Conservation (phyloP, 495 filamentous ascomycete genomes). For the Hypoxylon crocopeplum region DNA sequence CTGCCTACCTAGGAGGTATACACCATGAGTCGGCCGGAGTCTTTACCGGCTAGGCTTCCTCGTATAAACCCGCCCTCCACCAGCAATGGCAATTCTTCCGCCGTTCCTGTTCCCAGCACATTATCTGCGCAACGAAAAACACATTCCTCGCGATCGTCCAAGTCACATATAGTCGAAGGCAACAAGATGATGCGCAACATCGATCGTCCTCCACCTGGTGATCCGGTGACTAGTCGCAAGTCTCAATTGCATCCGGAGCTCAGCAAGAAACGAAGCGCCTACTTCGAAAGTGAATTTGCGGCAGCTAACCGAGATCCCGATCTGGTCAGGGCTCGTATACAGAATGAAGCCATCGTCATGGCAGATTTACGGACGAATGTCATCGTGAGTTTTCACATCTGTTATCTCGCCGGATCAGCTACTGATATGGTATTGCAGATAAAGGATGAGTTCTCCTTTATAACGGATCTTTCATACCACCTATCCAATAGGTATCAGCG, state of each 20-base stretch:
- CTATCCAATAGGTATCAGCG: conserved; percentile 77
- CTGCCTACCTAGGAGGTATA: not conserved
- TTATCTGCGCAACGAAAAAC: conserved; percentile 53
- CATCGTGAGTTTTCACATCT: conserved; percentile 19
- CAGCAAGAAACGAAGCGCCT: conserved; percentile 49
- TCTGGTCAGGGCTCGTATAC: conserved; percentile 62
- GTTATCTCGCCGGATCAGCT: not conserved
- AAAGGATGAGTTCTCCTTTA: conserved; percentile 70
- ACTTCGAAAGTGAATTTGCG: conserved; percentile 57
- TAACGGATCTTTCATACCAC: conserved; percentile 70
- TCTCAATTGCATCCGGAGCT: conserved; percentile 43
- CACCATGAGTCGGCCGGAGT: conserved; percentile 33
- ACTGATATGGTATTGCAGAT: conserved; percentile 52
- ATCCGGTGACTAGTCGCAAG: conserved; percentile 42
- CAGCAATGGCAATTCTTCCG: conserved; percentile 11
- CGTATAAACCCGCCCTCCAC: conserved; percentile 26
- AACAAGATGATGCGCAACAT: conserved; percentile 47
- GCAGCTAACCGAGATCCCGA: conserved; percentile 38
- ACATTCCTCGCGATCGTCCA: conserved; percentile 47
- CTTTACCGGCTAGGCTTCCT: conserved; percentile 23
- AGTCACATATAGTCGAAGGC: conserved; percentile 48
- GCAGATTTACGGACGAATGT: conserved; percentile 83
- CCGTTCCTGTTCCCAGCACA: conserved; percentile 5
- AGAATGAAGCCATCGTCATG: conserved; percentile 72
- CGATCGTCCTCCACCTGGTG: conserved; percentile 45